Conservation (phyloP, 176 grass and related monocot species). For the barley (Hordeum vulgare) region DNA sequence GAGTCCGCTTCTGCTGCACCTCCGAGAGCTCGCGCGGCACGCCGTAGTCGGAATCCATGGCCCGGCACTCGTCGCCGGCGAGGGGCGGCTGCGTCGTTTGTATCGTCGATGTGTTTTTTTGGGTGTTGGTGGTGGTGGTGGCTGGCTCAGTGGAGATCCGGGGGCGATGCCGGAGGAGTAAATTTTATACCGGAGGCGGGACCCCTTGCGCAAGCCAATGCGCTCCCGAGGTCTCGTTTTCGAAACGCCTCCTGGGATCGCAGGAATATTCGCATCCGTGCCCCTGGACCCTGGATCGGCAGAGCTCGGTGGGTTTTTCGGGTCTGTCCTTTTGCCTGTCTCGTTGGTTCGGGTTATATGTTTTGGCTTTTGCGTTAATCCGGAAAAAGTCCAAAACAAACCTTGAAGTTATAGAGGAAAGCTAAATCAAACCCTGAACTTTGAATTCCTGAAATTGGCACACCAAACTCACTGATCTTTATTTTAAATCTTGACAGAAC, state of each 20-base stretch:
- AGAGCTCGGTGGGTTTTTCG: no score
- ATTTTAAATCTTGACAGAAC: no score
- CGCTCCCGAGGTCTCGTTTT: not conserved
- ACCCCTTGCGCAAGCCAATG: constrained; percentile 26
- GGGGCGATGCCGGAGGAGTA: not conserved
- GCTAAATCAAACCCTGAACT: no score
- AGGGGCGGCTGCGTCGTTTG: not conserved
- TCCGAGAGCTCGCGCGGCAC: constrained; percentile 80
- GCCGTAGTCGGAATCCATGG: constrained; percentile 96
- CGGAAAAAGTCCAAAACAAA: no score
- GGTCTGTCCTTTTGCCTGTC: no score
- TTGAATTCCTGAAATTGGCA: no score
- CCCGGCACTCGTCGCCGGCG: not conserved
- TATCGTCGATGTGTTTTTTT: constrained; percentile 14
- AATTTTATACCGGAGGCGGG: constrained; percentile 12
- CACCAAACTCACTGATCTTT: no score
- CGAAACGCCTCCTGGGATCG: not conserved
- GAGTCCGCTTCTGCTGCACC: constrained; percentile 70
- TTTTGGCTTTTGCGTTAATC: no score
- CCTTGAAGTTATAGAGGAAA: no score
- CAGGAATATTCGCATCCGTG: not conserved
- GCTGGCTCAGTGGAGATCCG: constrained; percentile 17
- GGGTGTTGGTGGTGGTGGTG: not conserved
- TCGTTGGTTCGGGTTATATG: no score
- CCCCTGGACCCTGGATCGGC: not conserved